Percentiles rank a stretch among this genome's conserved stretches.
Conservation (phyloP, 768 basidiomycete species). For the Boletellus ananiceps region DNA sequence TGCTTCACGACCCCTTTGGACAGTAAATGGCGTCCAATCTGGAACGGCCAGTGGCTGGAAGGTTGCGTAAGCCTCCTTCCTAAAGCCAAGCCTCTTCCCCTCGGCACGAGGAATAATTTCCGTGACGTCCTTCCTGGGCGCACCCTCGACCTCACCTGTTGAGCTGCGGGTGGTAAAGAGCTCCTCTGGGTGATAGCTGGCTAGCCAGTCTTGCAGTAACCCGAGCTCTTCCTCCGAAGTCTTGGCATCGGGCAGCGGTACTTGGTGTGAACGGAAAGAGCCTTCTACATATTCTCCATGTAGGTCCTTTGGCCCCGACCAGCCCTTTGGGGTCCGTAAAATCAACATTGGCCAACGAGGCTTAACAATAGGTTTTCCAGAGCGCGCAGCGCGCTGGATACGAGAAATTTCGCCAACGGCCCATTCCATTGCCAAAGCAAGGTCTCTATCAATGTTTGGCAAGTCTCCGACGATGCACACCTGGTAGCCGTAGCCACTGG, state of each 20-base stretch:
- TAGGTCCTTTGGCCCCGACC: constrained; percentile 61
- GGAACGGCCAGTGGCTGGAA: constrained; percentile 61
- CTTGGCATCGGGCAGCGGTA: constrained; percentile 74
- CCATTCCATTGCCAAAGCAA: constrained; percentile 83
- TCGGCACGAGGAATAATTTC: constrained; percentile 49
- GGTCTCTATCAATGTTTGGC: constrained; percentile 64
- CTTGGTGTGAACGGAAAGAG: constrained; percentile 84
- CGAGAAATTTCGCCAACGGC: constrained; percentile 64
- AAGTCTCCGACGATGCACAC: constrained; percentile 73
- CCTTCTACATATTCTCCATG: constrained; percentile 75
- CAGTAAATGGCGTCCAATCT: constrained; percentile 55
- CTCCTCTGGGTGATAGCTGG: constrained; percentile 62
- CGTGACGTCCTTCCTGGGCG: constrained; percentile 53
- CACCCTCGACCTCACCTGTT: constrained; percentile 35
- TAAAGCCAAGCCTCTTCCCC: constrained; percentile 65
- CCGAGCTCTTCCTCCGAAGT: constrained; percentile 58
- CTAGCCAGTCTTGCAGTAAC: constrained; percentile 67
- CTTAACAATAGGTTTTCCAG: constrained; percentile 72
- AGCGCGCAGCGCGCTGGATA: constrained; percentile 78
- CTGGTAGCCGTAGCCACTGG: constrained; percentile 83
- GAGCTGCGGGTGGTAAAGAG: constrained; percentile 45
- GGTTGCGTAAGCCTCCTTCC: constrained; percentile 60
- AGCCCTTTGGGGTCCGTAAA: constrained; percentile 82
- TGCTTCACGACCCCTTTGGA: constrained; percentile 51
- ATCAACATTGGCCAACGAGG: constrained; percentile 91